A percentile compares a stretch with the other conserved stretches of the same genome.
Evolutionary conservation across 1,284 basidiomycete genomes (phyloP).

Genomic region (Sporisorium iseilematis-ciliati): DNA sequence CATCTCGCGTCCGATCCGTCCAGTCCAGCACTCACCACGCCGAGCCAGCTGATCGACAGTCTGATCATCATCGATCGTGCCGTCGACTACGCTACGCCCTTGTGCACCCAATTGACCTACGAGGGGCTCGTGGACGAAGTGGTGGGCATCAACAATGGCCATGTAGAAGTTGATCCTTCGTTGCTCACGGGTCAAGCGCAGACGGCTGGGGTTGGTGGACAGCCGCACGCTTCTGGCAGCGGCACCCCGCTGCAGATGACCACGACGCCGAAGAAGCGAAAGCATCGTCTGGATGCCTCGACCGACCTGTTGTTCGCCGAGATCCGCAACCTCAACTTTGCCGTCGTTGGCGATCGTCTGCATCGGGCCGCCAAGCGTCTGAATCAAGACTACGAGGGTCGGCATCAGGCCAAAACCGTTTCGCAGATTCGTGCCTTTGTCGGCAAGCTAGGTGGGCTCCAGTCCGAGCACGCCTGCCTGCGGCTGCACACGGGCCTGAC

Average conservation of each 20-base stretch:
- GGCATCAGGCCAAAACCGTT: conserved; percentile 87
- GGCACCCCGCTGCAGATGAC: conserved; percentile 53
- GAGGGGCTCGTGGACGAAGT: conserved; percentile 96
- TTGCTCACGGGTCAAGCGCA: conserved; percentile 74
- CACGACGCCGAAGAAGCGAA: conserved; percentile 69
- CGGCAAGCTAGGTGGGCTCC: conserved; percentile 88
- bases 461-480: conserved; percentile 89
- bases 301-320: conserved; percentile 87
- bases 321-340: conserved; percentile 91
- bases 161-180: conserved; percentile 87
- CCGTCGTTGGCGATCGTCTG: conserved; percentile 85
- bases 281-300: conserved; percentile 80
- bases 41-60: conserved; percentile 78
- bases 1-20: conserved; percentile 69
- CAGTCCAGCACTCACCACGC: conserved; percentile 55
- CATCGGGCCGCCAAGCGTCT: conserved; percentile 85
- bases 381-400: conserved; percentile 89
- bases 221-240: conserved; percentile 40
- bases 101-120: conserved; percentile 96
- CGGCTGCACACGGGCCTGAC: conserved; percentile 91
- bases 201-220: conserved; percentile 18
- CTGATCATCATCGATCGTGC: conserved; percentile 89
- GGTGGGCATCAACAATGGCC: conserved; percentile 87
- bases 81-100: conserved; percentile 94
- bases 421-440: conserved; percentile 94